Conservation (phyloP, 1,284 basidiomycete species). For the Ganoderma boninense region DNA sequence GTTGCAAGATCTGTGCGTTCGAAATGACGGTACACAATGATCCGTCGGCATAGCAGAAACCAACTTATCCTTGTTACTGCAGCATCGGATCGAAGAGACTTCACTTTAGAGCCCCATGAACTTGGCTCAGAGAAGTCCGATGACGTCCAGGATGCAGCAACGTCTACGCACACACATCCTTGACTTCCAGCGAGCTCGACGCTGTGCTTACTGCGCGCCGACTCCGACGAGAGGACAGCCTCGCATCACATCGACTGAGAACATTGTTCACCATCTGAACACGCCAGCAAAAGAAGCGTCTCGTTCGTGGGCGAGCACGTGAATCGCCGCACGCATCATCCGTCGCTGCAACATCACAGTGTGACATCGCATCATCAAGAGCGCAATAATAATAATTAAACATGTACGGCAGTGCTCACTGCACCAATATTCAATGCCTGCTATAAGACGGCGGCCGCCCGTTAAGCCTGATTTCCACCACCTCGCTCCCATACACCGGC, state of each 20-base stretch:
- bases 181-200: too few species aligned
- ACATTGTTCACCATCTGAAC: not conserved
- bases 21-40: not conserved
- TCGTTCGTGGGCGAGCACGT: not conserved
- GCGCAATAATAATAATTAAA: not conserved
- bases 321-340: not conserved
- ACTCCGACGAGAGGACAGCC: too few species aligned
- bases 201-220: too few species aligned
- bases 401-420: not conserved
- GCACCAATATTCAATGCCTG: not conserved
- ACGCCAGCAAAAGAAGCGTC: not conserved
- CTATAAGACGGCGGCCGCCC: not conserved
- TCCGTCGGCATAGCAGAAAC: not conserved
- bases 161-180: not conserved
- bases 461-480: not conserved
- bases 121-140: not conserved
- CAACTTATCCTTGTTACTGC: not conserved
- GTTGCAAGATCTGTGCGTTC: not conserved
- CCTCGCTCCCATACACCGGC: not conserved
- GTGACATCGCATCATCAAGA: not conserved
- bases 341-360: not conserved
- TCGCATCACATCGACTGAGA: not conserved
- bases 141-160: not conserved
- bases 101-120: too few species aligned
- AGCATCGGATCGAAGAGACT: not conserved